Evolutionary conservation across 805 yeast genomes (phyloP).

Genomic region (Starmerella stigmatis): DNA sequence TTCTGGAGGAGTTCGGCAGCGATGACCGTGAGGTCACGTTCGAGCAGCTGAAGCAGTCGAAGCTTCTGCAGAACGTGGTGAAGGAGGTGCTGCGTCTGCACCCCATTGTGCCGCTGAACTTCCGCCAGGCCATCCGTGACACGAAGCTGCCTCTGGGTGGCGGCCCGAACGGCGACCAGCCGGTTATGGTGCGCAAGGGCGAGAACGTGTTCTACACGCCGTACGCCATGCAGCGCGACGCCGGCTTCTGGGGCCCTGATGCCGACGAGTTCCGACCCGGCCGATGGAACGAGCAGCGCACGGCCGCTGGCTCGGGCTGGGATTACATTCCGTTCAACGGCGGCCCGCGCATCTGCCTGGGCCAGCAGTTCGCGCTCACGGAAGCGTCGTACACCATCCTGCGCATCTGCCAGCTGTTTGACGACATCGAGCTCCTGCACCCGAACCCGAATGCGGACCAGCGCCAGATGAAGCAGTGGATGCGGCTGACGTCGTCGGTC

Average conservation of each 20-base stretch:
- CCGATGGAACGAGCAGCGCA: constrained; percentile 36
- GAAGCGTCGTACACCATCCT: constrained; percentile 40
- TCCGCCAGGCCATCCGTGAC: constrained; percentile 38
- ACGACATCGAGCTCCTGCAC: constrained; percentile 16
- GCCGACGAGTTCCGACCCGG: constrained; percentile 40
- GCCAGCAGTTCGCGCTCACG: constrained; percentile 47
- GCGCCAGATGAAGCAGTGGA: constrained; percentile 12
- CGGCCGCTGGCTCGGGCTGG: constrained; percentile 35
- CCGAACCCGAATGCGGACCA: constrained; percentile 16
- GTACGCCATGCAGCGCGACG: constrained; percentile 37
- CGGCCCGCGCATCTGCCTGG: constrained; percentile 47
- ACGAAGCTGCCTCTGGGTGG: constrained; percentile 46
- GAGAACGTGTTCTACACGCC: constrained; percentile 34
- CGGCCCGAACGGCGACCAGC: constrained; percentile 34
- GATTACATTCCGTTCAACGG: constrained; percentile 45
- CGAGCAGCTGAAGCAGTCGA: constrained; percentile 42
- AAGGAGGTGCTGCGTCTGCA: constrained; percentile 43
- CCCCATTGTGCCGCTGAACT: constrained; percentile 44
- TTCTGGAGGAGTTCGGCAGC: constrained; percentile 33
- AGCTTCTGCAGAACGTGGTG: constrained; percentile 39
- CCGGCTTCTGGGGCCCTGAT: constrained; percentile 37
- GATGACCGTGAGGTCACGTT: constrained; percentile 31
- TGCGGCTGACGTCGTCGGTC: constrained; percentile 24
- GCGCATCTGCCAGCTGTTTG: constrained; percentile 34
- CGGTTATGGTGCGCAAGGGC: constrained; percentile 38